Evolutionary conservation across 257 asterid species (phyloP), one percentile per base, ranked within the genome.

Genomic region (Asclepias syriaca): DNA sequence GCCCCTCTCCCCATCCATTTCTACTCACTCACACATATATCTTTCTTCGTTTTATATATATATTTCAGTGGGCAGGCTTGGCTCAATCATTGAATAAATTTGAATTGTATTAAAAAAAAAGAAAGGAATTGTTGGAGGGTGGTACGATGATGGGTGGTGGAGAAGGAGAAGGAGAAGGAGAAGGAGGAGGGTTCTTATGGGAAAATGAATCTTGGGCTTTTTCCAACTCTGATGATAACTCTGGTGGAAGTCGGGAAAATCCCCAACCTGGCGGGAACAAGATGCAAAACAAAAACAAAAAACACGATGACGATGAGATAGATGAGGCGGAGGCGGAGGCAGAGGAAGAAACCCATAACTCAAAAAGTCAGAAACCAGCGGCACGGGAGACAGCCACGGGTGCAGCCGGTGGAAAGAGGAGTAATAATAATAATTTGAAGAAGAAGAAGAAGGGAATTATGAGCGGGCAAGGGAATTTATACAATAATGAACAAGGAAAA

Each of bases 141-240:
- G 79, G 27, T 24, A 24, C 70, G 19, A 86, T 86, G 89, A 78
- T 63, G 6, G 87, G n/a, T 12, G 73, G 67, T 22, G 68, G 43
- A 19, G 78, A 79, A 45, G 79, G 27, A 24, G 27, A 24, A 24
- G 27, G 27, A 24, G 27, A 24, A 24, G 68, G 43, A 19, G 78
- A 79, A 45, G 79, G 81, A 6, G 54, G 55, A 6, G 54, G 55
- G 53, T 70, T 77, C 14, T 32, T 69, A 8, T 77, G 90, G 87
- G 82, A 83, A 46, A 77, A 81, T 51, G 80, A 80, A 60, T 55
- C 78, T 65, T 85, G 87, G 84, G 15, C 71, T 11, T 60, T 81
- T 22, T 77, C 83, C 7, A 75, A 80, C 72, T 74, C 80, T n/a
- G 83, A 71, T 37, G 83, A 71, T 37, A 65, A 74, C 43, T 40